Evolutionary conservation across 495 filamentous ascomycete species (phyloP), one percentile per base, ranked within the genome.

Genomic region (Glonium stellatum): DNA sequence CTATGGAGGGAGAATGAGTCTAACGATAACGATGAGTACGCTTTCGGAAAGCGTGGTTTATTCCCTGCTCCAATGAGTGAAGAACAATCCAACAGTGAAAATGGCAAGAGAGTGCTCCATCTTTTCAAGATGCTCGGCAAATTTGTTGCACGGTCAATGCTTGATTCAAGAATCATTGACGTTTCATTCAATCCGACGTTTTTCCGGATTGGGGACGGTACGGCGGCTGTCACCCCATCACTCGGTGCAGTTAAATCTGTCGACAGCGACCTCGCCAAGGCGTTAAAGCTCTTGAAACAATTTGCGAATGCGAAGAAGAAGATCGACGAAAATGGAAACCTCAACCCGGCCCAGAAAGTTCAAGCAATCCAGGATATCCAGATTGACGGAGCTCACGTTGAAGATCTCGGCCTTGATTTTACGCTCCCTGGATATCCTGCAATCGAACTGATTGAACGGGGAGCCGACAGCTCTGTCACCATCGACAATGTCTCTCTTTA

Each of bases 161-260:
- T 99, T 47, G 95, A 99, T 72, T 97, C 92, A 0, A 82, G 95
- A 25, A 99, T 99, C 68, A 97, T 97, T 63, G 95, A 99, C 64
- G 86, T 99, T 61, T 95, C 90, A 22, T 95, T 99, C 74, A 99
- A 97, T 67, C 88, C 95, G 5, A 95, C 89, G 1, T 96, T 97
- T 77, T 99, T 99, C 86, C 87, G 93, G 34, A 89, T 96, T 63
- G 88, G 89, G 27, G 86, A 92, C 67, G 85, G 81, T 52, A 79
- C 82, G 15, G 81, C 79, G 15, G 80, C 85, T 1, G 86, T 97
- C 1, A 81, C 85, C 6, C 90, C 93, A 10, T 96, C 92, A 0
- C 79, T 97, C 6, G 93, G 91, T n/a, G 88, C 93, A 1, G 86
- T 97, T 34, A 92, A 89, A 70, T 82, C 85, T 23, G 95, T 99